phyloP scores from a whole-genome alignment of 495 filamentous ascomycete species.

The Annulohypoxylon stygium region DNA sequence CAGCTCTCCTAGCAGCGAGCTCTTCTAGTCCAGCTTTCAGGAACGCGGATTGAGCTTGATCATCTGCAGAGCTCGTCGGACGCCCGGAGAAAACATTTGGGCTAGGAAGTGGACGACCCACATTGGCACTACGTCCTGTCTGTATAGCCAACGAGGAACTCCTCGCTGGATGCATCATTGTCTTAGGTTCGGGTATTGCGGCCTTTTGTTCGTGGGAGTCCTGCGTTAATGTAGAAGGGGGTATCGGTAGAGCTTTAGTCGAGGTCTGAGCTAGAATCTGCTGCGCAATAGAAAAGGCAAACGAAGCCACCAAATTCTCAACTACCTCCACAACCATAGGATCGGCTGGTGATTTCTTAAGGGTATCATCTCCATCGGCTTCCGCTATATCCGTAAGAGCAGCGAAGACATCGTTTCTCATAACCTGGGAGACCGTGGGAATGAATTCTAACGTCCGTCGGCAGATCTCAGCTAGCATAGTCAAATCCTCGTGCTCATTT shows the following conservation, averaged over 20 bases:
- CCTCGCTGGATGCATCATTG: conserved; percentile 72
- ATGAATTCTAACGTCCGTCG: conserved; percentile 83
- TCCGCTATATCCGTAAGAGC: conserved; percentile 54
- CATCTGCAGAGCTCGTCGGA: conserved; percentile 44
- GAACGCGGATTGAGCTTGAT: conserved; percentile 53
- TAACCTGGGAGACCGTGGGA: conserved; percentile 77
- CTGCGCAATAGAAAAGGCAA: conserved; percentile 82
- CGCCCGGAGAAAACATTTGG: conserved; percentile 61
- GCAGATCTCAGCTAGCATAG: conserved; percentile 83
- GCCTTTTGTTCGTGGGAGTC: conserved; percentile 64
- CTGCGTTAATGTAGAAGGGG: conserved; percentile 66
- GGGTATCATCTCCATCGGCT: conserved; percentile 39
- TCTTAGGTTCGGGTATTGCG: conserved; percentile 71
- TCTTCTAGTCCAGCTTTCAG: conserved; percentile 81
- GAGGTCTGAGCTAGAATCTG: conserved; percentile 83
- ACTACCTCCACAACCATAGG: conserved; percentile 66
- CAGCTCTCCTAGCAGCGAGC: conserved; percentile 83
- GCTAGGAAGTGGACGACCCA: conserved; percentile 57
- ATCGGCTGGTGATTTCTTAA: conserved; percentile 38
- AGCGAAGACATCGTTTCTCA: conserved; percentile 77
- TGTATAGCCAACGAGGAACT: conserved; percentile 64
- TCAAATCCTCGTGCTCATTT: conserved; percentile 77
- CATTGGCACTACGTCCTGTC: conserved; percentile 30
- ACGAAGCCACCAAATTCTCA: conserved; percentile 86
- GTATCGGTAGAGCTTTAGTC: conserved; percentile 74